Evolutionary conservation across 208 protist genomes (phyloP).

Genomic region (Trypanosoma lewisi): DNA sequence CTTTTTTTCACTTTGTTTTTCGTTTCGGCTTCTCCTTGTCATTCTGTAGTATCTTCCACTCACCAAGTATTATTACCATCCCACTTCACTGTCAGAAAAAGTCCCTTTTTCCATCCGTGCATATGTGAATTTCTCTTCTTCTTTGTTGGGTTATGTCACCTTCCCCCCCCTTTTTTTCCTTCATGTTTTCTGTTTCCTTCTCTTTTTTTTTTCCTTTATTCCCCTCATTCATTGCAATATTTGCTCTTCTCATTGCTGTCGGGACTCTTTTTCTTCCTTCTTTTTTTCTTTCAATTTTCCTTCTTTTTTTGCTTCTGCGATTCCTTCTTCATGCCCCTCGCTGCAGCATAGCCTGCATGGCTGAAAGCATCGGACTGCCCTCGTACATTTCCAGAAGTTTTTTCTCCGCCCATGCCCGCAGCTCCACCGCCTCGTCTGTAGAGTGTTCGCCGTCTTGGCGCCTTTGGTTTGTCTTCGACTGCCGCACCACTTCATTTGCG

Average conservation of each 20-base stretch:
- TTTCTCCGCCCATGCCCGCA: conserved; percentile 54
- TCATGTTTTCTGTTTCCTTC: neutral
- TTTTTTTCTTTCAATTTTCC: neutral
- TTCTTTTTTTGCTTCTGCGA: neutral
- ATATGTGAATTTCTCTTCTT: neutral
- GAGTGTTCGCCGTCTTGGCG: conserved; percentile 35
- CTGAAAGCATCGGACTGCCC: conserved; percentile 57
- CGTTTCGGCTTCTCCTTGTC: no score
- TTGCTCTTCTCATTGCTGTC: neutral
- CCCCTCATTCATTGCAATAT: neutral
- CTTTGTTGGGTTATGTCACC: neutral
- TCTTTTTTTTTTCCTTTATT: neutral
- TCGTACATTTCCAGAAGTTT: conserved; percentile 77
- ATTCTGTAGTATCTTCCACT: no score
- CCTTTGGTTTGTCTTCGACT: conserved; percentile 31
- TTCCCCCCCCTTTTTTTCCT: neutral
- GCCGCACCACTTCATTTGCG: conserved; percentile 48
- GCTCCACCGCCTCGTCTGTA: conserved; percentile 42
- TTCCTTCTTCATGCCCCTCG: conserved; percentile 20
- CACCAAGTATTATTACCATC: neutral
- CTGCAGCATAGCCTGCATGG: conserved; percentile 63
- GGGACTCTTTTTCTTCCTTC: neutral
- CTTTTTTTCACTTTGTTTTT: no score
- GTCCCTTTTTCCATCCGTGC: neutral
- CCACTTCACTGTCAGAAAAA: neutral